Base-by-base conservation (phyloP, 192 early-diverging fungal genomes). In the Coemansia sp. region DNA sequence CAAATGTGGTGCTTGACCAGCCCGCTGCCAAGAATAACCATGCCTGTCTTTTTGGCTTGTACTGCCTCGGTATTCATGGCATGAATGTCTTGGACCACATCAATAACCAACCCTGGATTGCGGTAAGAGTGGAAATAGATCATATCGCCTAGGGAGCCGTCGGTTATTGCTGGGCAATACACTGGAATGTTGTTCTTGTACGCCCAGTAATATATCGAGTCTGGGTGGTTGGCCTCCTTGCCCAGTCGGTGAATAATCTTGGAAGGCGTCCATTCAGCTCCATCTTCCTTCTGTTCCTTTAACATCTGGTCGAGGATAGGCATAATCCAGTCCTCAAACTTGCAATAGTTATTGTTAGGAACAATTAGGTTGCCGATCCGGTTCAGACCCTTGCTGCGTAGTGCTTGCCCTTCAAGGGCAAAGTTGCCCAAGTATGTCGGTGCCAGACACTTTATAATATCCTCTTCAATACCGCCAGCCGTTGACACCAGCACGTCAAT, bases 121-220 rank as follows among this genome's bases (percentile, higher is more conserved):
- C 88, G 91, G 85, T 88, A 99, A n/a, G 93, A 92, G 83, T 99
- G 97, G 69, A 99, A 98, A 74, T 97, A 99, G 65, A 99, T 90
- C 97, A 99, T 98, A 70, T 99, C 97, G 12, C 97, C 97, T 11
- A 99, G 78, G 1, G 94, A 96, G n/a, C 97, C 97, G 62, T 99
- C 97, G 1, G 97, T 99, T 37, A 99, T 72, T 2, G 96, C 96
- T 1, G 97, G 97, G 71, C 95, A 96, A 72, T 92, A 99, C 3
- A 98, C 93, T 0, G 97, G 97, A 60, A 99, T 98, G 69, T 97
- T 77, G 76, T 99, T 97, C 86, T 94, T 94, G 69, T 90, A 94
- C 7, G 91, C 91, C 97, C 97, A 99, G 66, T 97, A 97, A 77
- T 95, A 97, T 60, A 99, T 92, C 58, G 93, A 94, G 5, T 88